phyloP scores from a whole-genome alignment of 768 basidiomycete genomes.

The Galerina marginata region DNA sequence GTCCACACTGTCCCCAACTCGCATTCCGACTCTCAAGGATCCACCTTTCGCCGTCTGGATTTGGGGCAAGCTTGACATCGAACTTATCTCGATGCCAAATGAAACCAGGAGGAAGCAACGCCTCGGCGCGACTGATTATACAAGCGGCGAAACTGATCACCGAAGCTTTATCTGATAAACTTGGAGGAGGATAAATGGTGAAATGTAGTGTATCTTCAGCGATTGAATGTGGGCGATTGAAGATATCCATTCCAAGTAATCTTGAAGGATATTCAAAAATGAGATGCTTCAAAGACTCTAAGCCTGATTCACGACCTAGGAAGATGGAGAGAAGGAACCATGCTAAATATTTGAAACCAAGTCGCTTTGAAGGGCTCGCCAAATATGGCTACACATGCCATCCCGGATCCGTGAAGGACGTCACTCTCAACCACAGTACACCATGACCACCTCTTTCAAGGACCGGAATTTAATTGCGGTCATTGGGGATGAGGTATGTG shows the following conservation, averaged over 20 bases:
- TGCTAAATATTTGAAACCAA: background rate
- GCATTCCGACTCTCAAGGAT: slow-evolving; percentile 83
- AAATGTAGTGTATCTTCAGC: slow-evolving; percentile 88
- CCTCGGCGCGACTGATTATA: slow-evolving; percentile 61
- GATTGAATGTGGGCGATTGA: slow-evolving; percentile 77
- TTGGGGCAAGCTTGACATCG: slow-evolving; percentile 69
- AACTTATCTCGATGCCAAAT: slow-evolving; percentile 89
- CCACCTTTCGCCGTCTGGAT: slow-evolving; percentile 46
- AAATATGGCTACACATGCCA: slow-evolving; percentile 19
- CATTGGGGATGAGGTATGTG: slow-evolving; percentile 91
- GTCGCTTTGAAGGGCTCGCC: slow-evolving; percentile 2
- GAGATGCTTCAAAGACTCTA: background rate
- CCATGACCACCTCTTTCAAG: slow-evolving; percentile 69
- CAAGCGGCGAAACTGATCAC: slow-evolving; percentile 71
- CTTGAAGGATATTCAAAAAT: background rate
- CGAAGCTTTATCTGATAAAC: slow-evolving; percentile 61
- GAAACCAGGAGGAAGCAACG: slow-evolving; percentile 55
- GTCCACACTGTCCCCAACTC: slow-evolving; percentile 96
- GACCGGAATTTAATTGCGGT: slow-evolving; percentile 91
- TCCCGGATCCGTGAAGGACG: background rate
- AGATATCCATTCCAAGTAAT: slow-evolving; percentile 58
- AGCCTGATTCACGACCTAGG: background rate
- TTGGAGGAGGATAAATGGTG: slow-evolving; percentile 64
- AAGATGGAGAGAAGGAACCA: no score
- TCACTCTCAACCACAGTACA: slow-evolving; percentile 7